phyloP scores from a whole-genome alignment of 805 yeast genomes.

The Lachancea nothofagi region DNA sequence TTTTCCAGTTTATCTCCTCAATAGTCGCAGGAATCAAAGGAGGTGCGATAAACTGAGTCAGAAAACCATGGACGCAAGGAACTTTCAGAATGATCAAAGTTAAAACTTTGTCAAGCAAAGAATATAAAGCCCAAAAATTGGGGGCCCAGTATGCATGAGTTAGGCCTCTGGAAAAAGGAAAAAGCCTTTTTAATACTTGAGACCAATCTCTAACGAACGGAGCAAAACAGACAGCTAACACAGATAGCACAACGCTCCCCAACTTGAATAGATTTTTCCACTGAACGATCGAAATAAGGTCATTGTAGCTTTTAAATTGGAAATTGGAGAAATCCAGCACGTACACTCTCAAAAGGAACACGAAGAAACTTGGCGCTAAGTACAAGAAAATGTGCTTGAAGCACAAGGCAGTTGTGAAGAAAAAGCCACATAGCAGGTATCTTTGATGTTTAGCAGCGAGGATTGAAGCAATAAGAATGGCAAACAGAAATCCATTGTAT shows the following conservation, averaged over 20 bases:
- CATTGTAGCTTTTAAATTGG: conserved; percentile 31
- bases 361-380: conserved; percentile 90
- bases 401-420: conserved; percentile 74
- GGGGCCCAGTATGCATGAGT: conserved; percentile 99
- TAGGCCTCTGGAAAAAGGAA: conserved; percentile 91
- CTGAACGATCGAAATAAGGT: conserved; percentile 35
- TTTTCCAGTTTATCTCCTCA: conserved; percentile 29
- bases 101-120: conserved; percentile 69
- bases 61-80: conserved; percentile 41
- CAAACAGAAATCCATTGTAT: conserved; percentile 91
- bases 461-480: conserved; percentile 68
- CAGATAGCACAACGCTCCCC: conserved; percentile 54
- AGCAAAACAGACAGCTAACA: conserved; percentile 64
- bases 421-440: conserved; percentile 55
- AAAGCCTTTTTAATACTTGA: conserved; percentile 61
- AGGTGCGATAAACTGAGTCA: conserved; percentile 34
- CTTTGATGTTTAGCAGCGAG: conserved; percentile 59
- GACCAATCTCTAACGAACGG: conserved; percentile 72
- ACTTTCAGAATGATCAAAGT: conserved; percentile 36
- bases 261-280: conserved; percentile 59
- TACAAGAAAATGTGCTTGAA: conserved; percentile 92
- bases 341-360: conserved; percentile 67
- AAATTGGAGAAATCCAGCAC: conserved; percentile 43
- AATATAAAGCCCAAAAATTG: conserved; percentile 91
- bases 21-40: conserved; percentile 32